A percentile compares a stretch with the other conserved stretches of the same genome.
Conservation (phyloP, 805 yeast species). For the Ascoidea rubescens region DNA sequence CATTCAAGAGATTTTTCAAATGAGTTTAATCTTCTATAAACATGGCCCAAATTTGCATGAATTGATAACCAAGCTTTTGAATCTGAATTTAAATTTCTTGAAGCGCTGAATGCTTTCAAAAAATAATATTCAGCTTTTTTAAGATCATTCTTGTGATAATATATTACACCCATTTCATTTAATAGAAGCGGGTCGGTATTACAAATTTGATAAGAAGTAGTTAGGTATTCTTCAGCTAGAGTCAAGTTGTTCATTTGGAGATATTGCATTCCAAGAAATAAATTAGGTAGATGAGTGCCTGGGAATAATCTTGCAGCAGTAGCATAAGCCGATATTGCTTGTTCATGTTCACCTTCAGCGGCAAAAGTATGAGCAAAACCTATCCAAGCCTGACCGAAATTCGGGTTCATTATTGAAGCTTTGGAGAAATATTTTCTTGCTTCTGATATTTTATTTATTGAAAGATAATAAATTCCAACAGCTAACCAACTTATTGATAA, state of each 20-base stretch:
- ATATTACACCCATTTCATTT: conserved; percentile 89
- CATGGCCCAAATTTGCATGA: conserved; percentile 80
- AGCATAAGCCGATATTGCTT: conserved; percentile 93
- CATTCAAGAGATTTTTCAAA: conserved; percentile 56
- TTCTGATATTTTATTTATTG: conserved; percentile 58
- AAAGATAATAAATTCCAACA: conserved; percentile 78
- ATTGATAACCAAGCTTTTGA: conserved; percentile 77
- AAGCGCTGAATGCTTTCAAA: conserved; percentile 55
- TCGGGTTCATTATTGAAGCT: conserved; percentile 79
- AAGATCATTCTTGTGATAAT: conserved; percentile 61
- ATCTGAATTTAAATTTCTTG: conserved; percentile 58
- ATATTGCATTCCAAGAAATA: conserved; percentile 94
- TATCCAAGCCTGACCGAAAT: conserved; percentile 92
- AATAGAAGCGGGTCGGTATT: conserved; percentile 75
- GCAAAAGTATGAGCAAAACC: conserved; percentile 98
- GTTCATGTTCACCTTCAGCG: conserved; percentile 97
- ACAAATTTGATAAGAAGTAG: conserved; percentile 63
- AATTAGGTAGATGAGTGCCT: conserved; percentile 78
- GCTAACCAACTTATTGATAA: conserved; percentile 84
- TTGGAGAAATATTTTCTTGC: conserved; percentile 82
- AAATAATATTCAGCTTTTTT: conserved; percentile 57
- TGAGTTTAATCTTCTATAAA: conserved; percentile 53
- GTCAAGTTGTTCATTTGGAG: conserved; percentile 72
- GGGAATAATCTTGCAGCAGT: conserved; percentile 88
- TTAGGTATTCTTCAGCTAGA: conserved; percentile 76